phyloP scores from a whole-genome alignment of 805 yeast genomes.

The Torulaspora gathmanii region DNA sequence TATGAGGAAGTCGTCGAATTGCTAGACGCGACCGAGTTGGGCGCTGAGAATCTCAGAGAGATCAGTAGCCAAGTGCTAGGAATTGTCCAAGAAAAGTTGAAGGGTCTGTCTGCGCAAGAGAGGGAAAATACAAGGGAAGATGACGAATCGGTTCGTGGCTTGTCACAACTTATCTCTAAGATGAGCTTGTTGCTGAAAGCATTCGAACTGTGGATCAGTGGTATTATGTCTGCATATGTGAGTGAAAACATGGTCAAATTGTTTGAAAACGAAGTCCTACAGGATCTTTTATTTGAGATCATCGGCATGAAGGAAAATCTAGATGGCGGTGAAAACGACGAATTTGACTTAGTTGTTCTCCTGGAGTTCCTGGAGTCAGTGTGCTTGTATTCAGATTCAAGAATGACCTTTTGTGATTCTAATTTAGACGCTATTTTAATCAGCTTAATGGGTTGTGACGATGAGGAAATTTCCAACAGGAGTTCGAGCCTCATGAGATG shows the following conservation, averaged over 20 bases:
- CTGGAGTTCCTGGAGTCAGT: constrained; percentile 39
- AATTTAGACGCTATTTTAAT: constrained; percentile 18
- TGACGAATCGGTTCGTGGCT: constrained; percentile 4
- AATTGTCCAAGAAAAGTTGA: background rate
- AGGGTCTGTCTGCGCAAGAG: background rate
- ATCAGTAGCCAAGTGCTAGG: background rate
- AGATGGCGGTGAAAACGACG: constrained; percentile 1
- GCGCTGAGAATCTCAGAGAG: constrained; percentile 7
- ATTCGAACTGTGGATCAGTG: constrained; percentile 15
- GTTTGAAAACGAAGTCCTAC: constrained; percentile 10
- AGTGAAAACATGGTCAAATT: constrained; percentile 9
- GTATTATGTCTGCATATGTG: constrained; percentile 9
- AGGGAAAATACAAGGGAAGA: background rate
- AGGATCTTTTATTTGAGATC: constrained; percentile 3
- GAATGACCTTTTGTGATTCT: background rate
- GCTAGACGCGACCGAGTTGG: constrained; percentile 5
- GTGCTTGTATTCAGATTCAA: constrained; percentile 30
- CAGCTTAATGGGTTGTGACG: constrained; percentile 20
- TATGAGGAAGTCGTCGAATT: constrained; percentile 18
- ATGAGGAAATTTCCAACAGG: constrained; percentile 15
- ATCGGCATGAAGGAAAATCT: background rate
- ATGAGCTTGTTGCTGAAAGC: constrained; percentile 10
- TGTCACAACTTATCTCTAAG: constrained; percentile 12
- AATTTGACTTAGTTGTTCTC: constrained; percentile 15
- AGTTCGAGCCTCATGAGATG: constrained; percentile 43